These are phyloP conservation scores for Metarhizium sp. DNA, from an alignment of 2,329 filamentous ascomycete genomes.

Conservation along the genomic window DNA sequence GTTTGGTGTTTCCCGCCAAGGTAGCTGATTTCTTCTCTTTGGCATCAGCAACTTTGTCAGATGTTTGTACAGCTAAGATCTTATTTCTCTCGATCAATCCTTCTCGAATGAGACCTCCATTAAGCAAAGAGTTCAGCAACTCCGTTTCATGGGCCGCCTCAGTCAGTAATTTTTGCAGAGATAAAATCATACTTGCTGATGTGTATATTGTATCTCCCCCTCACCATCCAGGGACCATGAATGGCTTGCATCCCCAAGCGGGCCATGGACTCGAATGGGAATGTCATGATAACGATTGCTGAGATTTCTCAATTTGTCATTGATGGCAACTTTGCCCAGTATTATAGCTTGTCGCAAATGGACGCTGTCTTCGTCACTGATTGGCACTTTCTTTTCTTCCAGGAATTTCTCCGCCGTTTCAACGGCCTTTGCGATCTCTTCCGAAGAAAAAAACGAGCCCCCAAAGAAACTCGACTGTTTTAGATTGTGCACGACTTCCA, in stretches of 20 bases:
- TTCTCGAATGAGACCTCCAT: constrained; percentile 32
- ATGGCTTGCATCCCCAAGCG: constrained; percentile 50
- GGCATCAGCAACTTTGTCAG: constrained; percentile 8
- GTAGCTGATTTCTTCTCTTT: constrained; percentile 13
- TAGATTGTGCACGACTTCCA: constrained; percentile 65
- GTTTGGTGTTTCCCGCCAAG: constrained; percentile 33
- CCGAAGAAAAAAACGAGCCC: constrained; percentile 62
- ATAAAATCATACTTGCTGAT: constrained; percentile 38
- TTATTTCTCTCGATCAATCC: constrained; percentile 28
- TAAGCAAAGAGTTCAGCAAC: constrained; percentile 37
- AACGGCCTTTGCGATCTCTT: constrained; percentile 55
- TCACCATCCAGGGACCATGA: constrained; percentile 59
- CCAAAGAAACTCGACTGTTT: constrained; percentile 79
- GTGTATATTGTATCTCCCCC: constrained; percentile 41
- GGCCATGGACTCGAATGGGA: constrained; percentile 60
- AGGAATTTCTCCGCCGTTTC: constrained; percentile 62
- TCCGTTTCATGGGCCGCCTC: constrained; percentile 33
- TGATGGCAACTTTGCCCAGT: constrained; percentile 49
- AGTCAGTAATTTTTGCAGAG: constrained; percentile 43
- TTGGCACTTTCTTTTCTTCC: constrained; percentile 46
- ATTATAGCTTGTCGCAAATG: constrained; percentile 56
- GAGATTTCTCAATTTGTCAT: constrained; percentile 53
- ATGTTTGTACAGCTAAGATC: constrained; percentile 13
- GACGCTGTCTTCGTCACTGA: constrained; percentile 49
- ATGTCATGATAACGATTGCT: constrained; percentile 68